Evolutionary conservation across 2,329 filamentous ascomycete species (phyloP), one percentile per base, ranked within the genome.

Genomic region (Fusarium succisae): DNA sequence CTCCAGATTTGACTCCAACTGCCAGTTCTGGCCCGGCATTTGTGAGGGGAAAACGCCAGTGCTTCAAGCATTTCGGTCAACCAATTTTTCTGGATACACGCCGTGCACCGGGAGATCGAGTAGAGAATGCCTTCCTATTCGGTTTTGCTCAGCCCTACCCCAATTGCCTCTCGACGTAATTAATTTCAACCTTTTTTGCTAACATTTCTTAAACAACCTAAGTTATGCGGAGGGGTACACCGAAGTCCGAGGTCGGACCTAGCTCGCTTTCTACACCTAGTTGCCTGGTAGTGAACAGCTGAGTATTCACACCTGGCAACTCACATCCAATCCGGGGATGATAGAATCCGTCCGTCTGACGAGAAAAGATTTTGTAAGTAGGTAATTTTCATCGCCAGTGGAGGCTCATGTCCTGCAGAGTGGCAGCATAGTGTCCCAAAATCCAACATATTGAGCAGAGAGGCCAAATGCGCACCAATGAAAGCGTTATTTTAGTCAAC

Each of bases 391-490:
- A 39, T 55, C 45, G 32, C 32, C 32, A 53, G 57, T 59, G 48
- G 61, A 63, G 63, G 68, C 63, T 62, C 69, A 60, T 59, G 38
- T 24, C 30, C 37, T 66, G 47, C 28, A 44, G 53, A 65, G 47
- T 59, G 37, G 58, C 37, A 69, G 61, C 53, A 70, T 32, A 26
- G 32, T 56, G 59, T 54, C 58, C 39, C 47, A 70, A 51, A 74
- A 66, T 41, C 65, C 14, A 66, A 68, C 66, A 68, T 53, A 45
- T 68, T 63, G 53, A 70, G 56, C 39, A 50, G 67, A 62, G 64
- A 30, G 61, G 45, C 45, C 60, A 75, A 78, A 77, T 79, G 77
- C 77, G 77, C 77, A 61, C 77, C 77, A 79, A 79, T 79, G 62
- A 69, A 75, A 72, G 64, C 68, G 69, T 54, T 55, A 69, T 45